Evolutionary conservation across 1,284 basidiomycete species (phyloP).

Genomic region (Anthracocystis panici-leucophaei): DNA sequence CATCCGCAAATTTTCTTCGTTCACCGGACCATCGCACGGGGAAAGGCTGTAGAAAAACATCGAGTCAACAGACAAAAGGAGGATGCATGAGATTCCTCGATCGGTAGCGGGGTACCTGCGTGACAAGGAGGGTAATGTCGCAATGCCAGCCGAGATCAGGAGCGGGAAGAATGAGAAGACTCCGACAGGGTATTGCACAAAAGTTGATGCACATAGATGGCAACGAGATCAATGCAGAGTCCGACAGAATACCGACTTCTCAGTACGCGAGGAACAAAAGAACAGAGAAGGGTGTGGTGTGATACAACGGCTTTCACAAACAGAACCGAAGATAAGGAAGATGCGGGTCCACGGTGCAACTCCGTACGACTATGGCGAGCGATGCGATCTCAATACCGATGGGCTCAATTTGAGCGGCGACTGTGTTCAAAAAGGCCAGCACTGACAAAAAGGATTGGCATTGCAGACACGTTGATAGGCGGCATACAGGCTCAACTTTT

Average conservation of each 20-base stretch:
- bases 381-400: neutral
- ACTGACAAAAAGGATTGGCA: neutral
- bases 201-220: too few relatives aligned
- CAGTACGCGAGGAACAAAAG: too few relatives aligned
- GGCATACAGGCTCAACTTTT: neutral
- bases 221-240: neutral
- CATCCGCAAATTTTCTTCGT: too few relatives aligned
- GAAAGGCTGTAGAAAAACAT: too few relatives aligned
- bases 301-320: slow-evolving; percentile 6
- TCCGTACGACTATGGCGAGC: slow-evolving; percentile 24
- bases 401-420: neutral
- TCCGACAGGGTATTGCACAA: slow-evolving; percentile 31
- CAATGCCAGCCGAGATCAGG: slow-evolving; percentile 3
- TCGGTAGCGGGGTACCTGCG: neutral
- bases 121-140: slow-evolving; percentile 1
- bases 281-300: too few relatives aligned
- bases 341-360: slow-evolving; percentile 10
- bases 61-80: neutral
- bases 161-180: slow-evolving; percentile 19
- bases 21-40: too few relatives aligned
- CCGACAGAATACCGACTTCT: too few relatives aligned
- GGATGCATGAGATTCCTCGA: neutral
- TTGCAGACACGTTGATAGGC: neutral
- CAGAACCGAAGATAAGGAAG: slow-evolving; percentile 7
- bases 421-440: neutral